Conservation (phyloP, 495 filamentous ascomycete genomes). For the Penicillium mononematosum region DNA sequence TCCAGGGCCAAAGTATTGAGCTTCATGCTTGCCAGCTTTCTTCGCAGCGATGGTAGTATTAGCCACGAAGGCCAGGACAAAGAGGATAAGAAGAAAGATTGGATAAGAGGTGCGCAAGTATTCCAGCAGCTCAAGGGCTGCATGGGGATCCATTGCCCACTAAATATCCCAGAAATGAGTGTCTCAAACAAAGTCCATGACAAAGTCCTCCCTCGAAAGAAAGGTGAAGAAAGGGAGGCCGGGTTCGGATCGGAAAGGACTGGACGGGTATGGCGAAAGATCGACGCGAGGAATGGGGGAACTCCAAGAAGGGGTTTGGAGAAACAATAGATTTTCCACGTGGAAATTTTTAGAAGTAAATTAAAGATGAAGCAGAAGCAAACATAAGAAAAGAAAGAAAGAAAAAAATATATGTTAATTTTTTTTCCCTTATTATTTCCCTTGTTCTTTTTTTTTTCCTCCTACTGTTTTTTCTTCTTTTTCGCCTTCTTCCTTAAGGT, state of each 20-base stretch:
- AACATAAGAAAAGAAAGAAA: constrained; percentile 4
- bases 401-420: constrained; percentile 6
- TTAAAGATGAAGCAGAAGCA: constrained; percentile 3
- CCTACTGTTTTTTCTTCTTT: constrained; percentile 6
- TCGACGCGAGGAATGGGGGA: constrained; percentile 30
- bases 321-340: constrained; percentile 16
- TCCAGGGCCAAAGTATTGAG: constrained; percentile 60
- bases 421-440: constrained; percentile 12
- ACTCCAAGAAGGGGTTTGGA: constrained; percentile 12
- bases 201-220: constrained; percentile 23
- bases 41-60: constrained; percentile 59
- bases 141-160: constrained; percentile 38
- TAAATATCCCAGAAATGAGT: constrained; percentile 12
- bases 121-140: constrained; percentile 46
- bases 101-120: constrained; percentile 63
- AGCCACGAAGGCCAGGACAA: constrained; percentile 61
- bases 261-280: constrained; percentile 23
- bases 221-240: constrained; percentile 9
- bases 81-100: constrained; percentile 65
- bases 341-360: constrained; percentile 21
- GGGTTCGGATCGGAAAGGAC: constrained; percentile 26
- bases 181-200: constrained; percentile 46
- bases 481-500: not conserved
- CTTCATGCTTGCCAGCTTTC: constrained; percentile 38
- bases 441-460: constrained; percentile 5